Evolutionary conservation across 1,284 basidiomycete species (phyloP), one percentile per base, ranked within the genome.

Genomic region (Tremellales sp.): DNA sequence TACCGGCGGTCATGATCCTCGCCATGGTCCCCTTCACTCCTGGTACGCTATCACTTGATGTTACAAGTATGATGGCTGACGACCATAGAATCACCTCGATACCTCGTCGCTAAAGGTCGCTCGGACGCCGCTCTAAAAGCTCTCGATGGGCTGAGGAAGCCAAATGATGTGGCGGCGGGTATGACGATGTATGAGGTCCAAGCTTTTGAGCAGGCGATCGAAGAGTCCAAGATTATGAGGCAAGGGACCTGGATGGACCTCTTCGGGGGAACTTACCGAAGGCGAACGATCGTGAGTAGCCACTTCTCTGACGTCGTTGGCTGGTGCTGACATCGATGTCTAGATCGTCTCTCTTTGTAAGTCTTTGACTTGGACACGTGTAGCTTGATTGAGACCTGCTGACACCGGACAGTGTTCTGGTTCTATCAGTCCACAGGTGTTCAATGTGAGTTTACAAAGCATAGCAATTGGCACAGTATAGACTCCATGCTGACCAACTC

Each of bases 21-120:
- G 22, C 51, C 22, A 40, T 55, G 21, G 26, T 60, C 4, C 51
- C 51, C 12, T 57, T 57, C 43, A 46, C 49, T 19, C 46, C 43
- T 51, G 29, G 29, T 31, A 15, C 8, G 29, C 29, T 31, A 31
- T 15, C 3, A 46, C 10, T 48, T 13, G 43, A 43, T 15, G 29
- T 31, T 31, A 31, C 10, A 31, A n/a, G n/a, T n/a, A 8, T 31
- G 10, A 31, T 8, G 29, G 15, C 29, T 31, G 29, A 31, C 29
- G 15, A 31, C 29, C 29, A 48, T 52, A 13, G 61, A 63, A 37
- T 63, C 61, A 3, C 61, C 61, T 1, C 54, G 61, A 13, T 63
- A 56, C 58, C 53, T 63, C 24, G 39, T 63, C 4, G 17, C 12
- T 4, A 40, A 57, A 21, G 58, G 58, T 2, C 21, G 44, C 5